phyloP scores from a whole-genome alignment of 805 yeast species.

The Candida sithepensis region DNA sequence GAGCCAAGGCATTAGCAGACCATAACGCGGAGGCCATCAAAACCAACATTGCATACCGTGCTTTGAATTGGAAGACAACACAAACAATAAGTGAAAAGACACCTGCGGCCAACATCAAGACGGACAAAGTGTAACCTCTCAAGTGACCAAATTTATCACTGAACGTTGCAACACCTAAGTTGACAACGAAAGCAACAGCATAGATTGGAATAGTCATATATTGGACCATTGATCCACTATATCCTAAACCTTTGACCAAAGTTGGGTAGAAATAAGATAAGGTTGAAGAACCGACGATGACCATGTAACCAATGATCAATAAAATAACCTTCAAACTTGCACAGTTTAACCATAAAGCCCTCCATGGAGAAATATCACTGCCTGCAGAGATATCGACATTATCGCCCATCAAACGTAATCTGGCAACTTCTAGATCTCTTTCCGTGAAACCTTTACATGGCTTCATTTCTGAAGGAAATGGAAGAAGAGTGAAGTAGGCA shows the following conservation, averaged over 20 bases:
- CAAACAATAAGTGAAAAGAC: constrained; percentile 9
- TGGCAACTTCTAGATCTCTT: constrained; percentile 8
- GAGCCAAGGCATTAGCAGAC: constrained; percentile 54
- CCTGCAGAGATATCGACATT: constrained; percentile 8
- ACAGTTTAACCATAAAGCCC: constrained; percentile 8
- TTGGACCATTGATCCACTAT: constrained; percentile 45
- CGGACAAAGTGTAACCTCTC: constrained; percentile 45
- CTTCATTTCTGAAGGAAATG: constrained; percentile 19
- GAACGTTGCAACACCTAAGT: constrained; percentile 45
- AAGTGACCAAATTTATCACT: constrained; percentile 55
- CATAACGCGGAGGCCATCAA: constrained; percentile 57
- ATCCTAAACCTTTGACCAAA: constrained; percentile 53
- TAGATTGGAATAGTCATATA: constrained; percentile 61
- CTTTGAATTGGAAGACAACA: constrained; percentile 20
- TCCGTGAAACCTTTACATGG: constrained; percentile 9
- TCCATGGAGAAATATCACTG: constrained; percentile 8
- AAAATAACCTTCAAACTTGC: constrained; percentile 6
- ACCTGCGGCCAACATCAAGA: constrained; percentile 48
- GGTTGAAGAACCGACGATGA: constrained; percentile 39
- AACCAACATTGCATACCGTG: constrained; percentile 56
- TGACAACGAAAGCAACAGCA: constrained; percentile 37
- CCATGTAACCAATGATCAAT: constrained; percentile 46
- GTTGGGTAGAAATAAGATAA: constrained; percentile 56
- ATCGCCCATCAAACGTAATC: constrained; percentile 2
- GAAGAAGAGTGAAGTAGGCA: constrained; percentile 13